Evolutionary conservation across 768 basidiomycete genomes (phyloP), one percentile per base, ranked within the genome.

Genomic region (Krasilnikovozyma curviuscula): DNA sequence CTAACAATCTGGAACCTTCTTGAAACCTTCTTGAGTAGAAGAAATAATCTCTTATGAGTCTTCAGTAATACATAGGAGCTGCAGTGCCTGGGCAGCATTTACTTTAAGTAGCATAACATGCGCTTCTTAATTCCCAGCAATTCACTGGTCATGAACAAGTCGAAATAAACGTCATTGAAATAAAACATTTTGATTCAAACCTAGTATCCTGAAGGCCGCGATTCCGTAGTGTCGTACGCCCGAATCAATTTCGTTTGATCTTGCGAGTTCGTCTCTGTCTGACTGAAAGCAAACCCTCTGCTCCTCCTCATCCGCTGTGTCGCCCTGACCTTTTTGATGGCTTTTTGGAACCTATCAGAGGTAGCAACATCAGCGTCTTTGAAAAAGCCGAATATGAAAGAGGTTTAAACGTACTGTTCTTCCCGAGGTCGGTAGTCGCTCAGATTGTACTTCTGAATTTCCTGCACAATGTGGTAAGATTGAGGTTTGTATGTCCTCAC

Each of bases 291-390:
- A 62, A 97, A 98, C 3, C 93, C 93, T 40, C 93, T 78, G 54
- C 85, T 93, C 48, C 84, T 73, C 13, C 93, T 79, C 82, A 97
- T 85, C 29, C 93, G 77, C 62, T 98, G 93, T 2, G 88, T 83
- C 0, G 93, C 93, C n/a, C 93, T 77, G 12, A 98, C 93, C 64
- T 98, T 98, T 67, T 95, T 97, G 72, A 98, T 98, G 14, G 93
- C 93, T 63, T 95, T 93, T 65, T 95, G 88, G 68, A 93, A 93
- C 65, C 84, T 89, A 38, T 5, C 25, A 31, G 37, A 41, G 44
- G 52, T 42, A 5, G 33, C 6, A 16, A 2, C 16, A 32, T 19
- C 8, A 25, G 41, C 3, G 35, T 24, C 16, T 29, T 73, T 78
- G 56, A 57, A 44, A 19, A 41, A 48, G 10, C 27, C 3, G 14